A percentile compares a stretch with the other conserved stretches of the same genome.
These are phyloP conservation scores for Kodamaea lidongshanica DNA, from an alignment of 805 yeast species.

Conservation along the genomic window DNA sequence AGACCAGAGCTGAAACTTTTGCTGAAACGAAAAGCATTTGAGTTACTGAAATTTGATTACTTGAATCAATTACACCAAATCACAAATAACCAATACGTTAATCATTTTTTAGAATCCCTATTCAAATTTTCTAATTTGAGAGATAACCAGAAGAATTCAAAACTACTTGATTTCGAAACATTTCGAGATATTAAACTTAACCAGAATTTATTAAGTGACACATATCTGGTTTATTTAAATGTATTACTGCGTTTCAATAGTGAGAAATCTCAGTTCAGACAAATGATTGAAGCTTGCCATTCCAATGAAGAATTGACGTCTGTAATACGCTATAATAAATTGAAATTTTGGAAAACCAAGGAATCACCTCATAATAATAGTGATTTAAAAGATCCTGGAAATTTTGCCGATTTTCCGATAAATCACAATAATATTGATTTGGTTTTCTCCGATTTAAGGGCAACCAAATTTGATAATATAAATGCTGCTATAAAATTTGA, in stretches of 20 bases:
- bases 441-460: slow-evolving; percentile 3
- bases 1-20: slow-evolving; percentile 37
- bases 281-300: slow-evolving; percentile 34
- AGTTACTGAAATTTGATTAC: slow-evolving; percentile 42
- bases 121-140: slow-evolving; percentile 28
- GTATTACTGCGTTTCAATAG: slow-evolving; percentile 34
- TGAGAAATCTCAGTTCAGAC: slow-evolving; percentile 36
- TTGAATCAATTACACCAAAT: slow-evolving; percentile 33
- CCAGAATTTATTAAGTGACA: slow-evolving; percentile 15
- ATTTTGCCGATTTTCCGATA: background rate
- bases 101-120: slow-evolving; percentile 30
- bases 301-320: slow-evolving; percentile 36
- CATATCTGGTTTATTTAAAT: slow-evolving; percentile 28
- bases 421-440: slow-evolving; percentile 5
- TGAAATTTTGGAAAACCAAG: slow-evolving; percentile 11
- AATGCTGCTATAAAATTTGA: slow-evolving; percentile 1
- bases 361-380: no score
- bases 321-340: slow-evolving; percentile 22
- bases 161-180: slow-evolving; percentile 12
- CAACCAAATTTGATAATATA: no score
- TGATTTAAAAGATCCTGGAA: slow-evolving; percentile 2
- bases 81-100: slow-evolving; percentile 35
- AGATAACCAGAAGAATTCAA: slow-evolving; percentile 9
- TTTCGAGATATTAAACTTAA: slow-evolving; percentile 13
- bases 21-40: slow-evolving; percentile 32